Base-by-base conservation (phyloP, 306 rosid species). In the Begonia peltatifolia region DNA sequence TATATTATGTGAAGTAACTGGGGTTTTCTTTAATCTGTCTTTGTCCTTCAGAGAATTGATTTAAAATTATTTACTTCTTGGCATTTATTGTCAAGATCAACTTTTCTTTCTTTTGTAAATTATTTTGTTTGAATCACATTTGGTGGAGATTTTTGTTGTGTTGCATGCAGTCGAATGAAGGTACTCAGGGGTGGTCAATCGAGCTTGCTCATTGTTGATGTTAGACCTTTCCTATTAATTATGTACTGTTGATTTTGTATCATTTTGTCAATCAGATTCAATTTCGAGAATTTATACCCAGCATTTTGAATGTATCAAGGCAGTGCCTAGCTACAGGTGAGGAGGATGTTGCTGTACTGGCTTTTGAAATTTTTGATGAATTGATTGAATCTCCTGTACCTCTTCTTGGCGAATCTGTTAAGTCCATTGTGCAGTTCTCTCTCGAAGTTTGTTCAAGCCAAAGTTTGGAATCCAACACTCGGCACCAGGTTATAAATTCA, bases 301-400 rank as follows among this genome's bases (percentile, higher is more conserved):
- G 99, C 82, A 92, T 92, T 78, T 71, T 92, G 69, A 76, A 83
- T 71, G 94, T 83, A 63, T 71, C 99, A 23, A 80, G 99, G 42
- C 99, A 83, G 52, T 86, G 96, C 84, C 94, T 92, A 68, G 88
- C 96, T 43, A 75, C 94, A 1, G 99, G 99, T 12, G 99, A 92
- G 56, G 99, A 92, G 73, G 99, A 86, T 57, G 87, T 92, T 63
- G 99, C 96, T 55, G 66, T 92, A 65, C 63, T 92, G 67, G 99
- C 94, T 61, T 92, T 92, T 76, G 96, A 92, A 74, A 92, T 92
- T 58, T 92, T 92, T 60, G 99, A 92, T 59, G 96, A 92, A 78
- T 67, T 92, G 67, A 92, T 92, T 71, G 99, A 92, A 77, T 92
- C 96, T 68, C 99, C 99, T 25, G 96, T 94, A 14, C 99, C 99